Evolutionary conservation across 192 early-diverging fungal genomes (phyloP).

Genomic region (Mycoemilia scoparia): DNA sequence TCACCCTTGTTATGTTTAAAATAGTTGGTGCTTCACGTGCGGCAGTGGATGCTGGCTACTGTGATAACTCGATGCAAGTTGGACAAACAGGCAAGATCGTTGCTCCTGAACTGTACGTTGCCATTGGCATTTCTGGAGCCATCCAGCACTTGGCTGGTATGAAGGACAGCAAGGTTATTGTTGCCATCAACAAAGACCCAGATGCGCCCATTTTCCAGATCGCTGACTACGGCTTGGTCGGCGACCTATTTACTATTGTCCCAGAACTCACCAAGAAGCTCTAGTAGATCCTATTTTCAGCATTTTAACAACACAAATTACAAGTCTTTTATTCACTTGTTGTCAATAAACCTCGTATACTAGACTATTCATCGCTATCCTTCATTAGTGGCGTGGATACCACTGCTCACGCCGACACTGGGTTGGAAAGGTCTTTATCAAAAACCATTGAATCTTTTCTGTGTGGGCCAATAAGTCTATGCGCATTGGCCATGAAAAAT

Average conservation of each 20-base stretch:
- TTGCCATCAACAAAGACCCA: conserved; percentile 95
- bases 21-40: conserved; percentile 96
- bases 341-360: too few species aligned
- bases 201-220: conserved; percentile 98
- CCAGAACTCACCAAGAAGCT: conserved; percentile 87
- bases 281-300: conserved; percentile 10
- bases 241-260: conserved; percentile 80
- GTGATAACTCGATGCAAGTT: conserved; percentile 89
- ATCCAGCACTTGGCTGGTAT: conserved; percentile 97
- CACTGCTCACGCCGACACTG: too few species aligned
- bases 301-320: too few species aligned
- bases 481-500: too few species aligned
- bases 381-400: too few species aligned
- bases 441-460: too few species aligned
- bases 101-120: conserved; percentile 89
- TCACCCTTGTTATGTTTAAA: too few species aligned
- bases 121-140: conserved; percentile 90
- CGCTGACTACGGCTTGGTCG: conserved; percentile 90
- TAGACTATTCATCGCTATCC: too few species aligned
- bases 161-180: conserved; percentile 99
- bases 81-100: conserved; percentile 98
- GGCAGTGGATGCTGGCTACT: conserved; percentile 93
- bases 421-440: too few species aligned
- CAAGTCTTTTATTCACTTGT: too few species aligned
- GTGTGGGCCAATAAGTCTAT: too few species aligned